These are phyloP conservation scores for Penicillium cataractarum DNA, from an alignment of 495 filamentous ascomycete genomes.

Conservation along the genomic window DNA sequence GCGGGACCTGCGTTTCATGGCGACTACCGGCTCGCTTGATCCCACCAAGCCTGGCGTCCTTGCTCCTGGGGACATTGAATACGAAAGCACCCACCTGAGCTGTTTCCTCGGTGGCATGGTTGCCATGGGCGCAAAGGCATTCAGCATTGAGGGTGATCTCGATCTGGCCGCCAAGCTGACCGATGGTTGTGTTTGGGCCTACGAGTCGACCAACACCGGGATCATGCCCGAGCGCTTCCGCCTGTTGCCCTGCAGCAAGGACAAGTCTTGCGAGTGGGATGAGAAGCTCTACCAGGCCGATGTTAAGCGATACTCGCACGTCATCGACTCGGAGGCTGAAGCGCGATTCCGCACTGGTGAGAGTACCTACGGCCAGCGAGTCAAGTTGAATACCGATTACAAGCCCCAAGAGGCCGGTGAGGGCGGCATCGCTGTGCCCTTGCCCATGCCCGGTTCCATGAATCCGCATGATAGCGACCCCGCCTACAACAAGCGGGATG, in stretches of 20 bases:
- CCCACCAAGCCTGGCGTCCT: conserved; percentile 24
- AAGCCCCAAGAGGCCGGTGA: conserved; percentile 11
- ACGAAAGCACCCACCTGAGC: conserved; percentile 75
- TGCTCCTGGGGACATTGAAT: conserved; percentile 38
- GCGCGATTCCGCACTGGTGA: conserved; percentile 34
- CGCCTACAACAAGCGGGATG: conserved; percentile 27
- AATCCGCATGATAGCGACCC: conserved; percentile 31
- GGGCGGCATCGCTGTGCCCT: conserved; percentile 15
- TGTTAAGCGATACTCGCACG: conserved; percentile 19
- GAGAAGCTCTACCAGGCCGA: conserved; percentile 63
- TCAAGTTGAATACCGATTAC: conserved; percentile 22
- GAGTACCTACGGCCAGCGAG: conserved; percentile 31
- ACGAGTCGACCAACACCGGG: conserved; percentile 76
- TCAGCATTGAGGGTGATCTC: conserved; percentile 75
- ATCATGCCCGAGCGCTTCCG: conserved; percentile 86
- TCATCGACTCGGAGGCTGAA: conserved; percentile 55
- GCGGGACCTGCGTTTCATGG: conserved; percentile 75
- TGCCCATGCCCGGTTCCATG: conserved; percentile 33
- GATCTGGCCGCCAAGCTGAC: conserved; percentile 81
- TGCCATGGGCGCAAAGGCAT: conserved; percentile 85
- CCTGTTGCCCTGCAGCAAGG: conserved; percentile 68
- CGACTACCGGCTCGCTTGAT: conserved; percentile 54
- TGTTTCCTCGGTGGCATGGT: conserved; percentile 97
- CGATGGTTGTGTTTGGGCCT: conserved; percentile 94
- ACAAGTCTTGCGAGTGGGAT: conserved; percentile 73